Percentiles rank a stretch among this genome's conserved stretches.
Evolutionary conservation across 2,329 filamentous ascomycete species (phyloP).

Genomic region (Aspergillus sp.): DNA sequence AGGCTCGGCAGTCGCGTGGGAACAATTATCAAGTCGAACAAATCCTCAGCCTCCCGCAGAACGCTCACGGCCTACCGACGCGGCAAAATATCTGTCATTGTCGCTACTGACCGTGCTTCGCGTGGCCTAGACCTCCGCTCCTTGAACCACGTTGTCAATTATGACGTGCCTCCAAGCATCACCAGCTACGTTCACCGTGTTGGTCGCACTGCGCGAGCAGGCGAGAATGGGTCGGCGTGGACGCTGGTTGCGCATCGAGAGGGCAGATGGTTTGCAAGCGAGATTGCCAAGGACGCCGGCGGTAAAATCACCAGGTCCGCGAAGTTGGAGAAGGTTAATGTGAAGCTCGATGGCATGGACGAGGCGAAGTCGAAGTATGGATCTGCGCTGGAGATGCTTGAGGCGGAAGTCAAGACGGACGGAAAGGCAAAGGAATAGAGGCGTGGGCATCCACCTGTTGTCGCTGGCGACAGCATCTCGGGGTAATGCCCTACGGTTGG

Average conservation of each 20-base stretch:
- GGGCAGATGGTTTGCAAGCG: conserved; percentile 84
- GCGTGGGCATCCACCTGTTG: background rate
- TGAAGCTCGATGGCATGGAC: conserved; percentile 20
- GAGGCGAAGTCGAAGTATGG: conserved; percentile 23
- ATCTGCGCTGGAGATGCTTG: conserved; percentile 26
- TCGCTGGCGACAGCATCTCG: too few species aligned
- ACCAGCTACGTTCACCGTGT: conserved; percentile 86
- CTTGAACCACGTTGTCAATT: conserved; percentile 82
- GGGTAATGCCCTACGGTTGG: too few species aligned
- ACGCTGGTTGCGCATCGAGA: conserved; percentile 75
- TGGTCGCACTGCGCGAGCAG: conserved; percentile 79
- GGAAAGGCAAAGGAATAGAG: conserved; percentile 5
- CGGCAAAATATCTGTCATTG: conserved; percentile 60
- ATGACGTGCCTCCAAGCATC: conserved; percentile 75
- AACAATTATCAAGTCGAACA: conserved; percentile 67
- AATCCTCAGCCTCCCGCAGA: conserved; percentile 60
- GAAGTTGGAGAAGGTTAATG: conserved; percentile 20
- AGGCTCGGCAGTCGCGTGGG: conserved; percentile 49
- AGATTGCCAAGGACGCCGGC: conserved; percentile 50
- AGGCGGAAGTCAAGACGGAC: conserved; percentile 25
- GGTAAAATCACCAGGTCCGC: conserved; percentile 24
- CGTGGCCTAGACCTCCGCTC: conserved; percentile 76
- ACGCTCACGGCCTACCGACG: conserved; percentile 57
- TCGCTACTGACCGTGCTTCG: conserved; percentile 88
- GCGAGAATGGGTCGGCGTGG: conserved; percentile 67